Conservation (phyloP, 257 asterid genomes). For the Penstemon newberryi region DNA sequence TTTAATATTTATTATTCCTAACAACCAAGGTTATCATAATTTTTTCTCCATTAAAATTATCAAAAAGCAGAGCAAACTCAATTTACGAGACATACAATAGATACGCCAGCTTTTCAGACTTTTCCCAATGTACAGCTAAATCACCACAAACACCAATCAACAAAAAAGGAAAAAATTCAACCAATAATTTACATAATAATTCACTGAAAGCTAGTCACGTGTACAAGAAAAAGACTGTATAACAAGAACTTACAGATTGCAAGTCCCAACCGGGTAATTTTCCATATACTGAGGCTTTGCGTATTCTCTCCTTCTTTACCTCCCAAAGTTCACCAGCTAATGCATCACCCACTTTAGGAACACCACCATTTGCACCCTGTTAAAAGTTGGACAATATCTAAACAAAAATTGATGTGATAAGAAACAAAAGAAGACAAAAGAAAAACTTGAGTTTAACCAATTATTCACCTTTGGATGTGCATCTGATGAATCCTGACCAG, state of each 20-base stretch:
- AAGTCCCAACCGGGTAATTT: constrained; percentile 93
- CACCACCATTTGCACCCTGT: constrained; percentile 79
- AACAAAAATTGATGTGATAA: constrained; percentile 25
- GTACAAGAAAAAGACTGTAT: constrained; percentile 8
- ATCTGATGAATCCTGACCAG: constrained; percentile 98
- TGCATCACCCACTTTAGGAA: constrained; percentile 82
- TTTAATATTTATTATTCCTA: no score
- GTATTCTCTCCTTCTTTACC: constrained; percentile 91
- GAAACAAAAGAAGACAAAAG: constrained; percentile 6
- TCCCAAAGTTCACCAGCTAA: constrained; percentile 99
- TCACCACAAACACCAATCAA: constrained; percentile 21
- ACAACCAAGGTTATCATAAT: no score
- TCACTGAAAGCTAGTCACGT: constrained; percentile 2
- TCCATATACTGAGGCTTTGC: constrained; percentile 80
- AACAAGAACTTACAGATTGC: constrained; percentile 81
- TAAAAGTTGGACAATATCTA: constrained; percentile 27
- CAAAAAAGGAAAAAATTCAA: constrained; percentile 9
- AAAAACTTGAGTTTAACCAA: constrained; percentile 25
- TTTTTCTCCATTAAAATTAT: no score
- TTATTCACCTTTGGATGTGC: constrained; percentile 70
- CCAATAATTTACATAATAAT: constrained; percentile 1
- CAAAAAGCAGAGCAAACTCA: no score
- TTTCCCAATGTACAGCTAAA: constrained; percentile 9
- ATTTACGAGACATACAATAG: no score
- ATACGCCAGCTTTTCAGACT: no score